Conservation (phyloP, 2,329 filamentous ascomycete species). For the Epichloe hybrida region DNA sequence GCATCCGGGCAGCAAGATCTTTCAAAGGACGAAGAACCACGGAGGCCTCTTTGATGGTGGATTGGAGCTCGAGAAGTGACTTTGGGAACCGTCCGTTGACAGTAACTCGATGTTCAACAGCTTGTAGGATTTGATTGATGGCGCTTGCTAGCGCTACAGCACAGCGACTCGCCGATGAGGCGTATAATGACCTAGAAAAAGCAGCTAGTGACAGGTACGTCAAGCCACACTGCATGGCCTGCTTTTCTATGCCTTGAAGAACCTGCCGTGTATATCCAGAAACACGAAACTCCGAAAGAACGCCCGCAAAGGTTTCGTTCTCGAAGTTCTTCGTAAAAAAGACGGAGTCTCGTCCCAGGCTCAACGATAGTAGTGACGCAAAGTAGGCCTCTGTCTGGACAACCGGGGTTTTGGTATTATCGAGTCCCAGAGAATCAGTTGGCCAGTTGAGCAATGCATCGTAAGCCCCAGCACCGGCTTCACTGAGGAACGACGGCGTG, state of each 20-base stretch:
- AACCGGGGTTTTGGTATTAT: slow-evolving; percentile 25
- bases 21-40: slow-evolving; percentile 39
- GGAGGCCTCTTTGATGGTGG: slow-evolving; percentile 31
- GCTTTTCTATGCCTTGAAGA: slow-evolving; percentile 31
- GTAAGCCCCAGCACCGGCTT: slow-evolving; percentile 52
- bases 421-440: slow-evolving; percentile 25
- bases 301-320: slow-evolving; percentile 37
- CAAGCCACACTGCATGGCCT: slow-evolving; percentile 35
- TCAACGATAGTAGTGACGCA: slow-evolving; percentile 49
- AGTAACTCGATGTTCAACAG: slow-evolving; percentile 36
- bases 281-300: slow-evolving; percentile 33
- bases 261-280: slow-evolving; percentile 42
- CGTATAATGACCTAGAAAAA: slow-evolving; percentile 34
- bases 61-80: slow-evolving; percentile 41
- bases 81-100: slow-evolving; percentile 25
- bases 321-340: slow-evolving; percentile 55
- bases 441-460: slow-evolving; percentile 43
- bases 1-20: slow-evolving; percentile 34
- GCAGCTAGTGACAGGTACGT: slow-evolving; percentile 30
- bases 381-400: slow-evolving; percentile 37
- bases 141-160: slow-evolving; percentile 39
- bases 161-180: slow-evolving; percentile 29
- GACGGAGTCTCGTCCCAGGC: slow-evolving; percentile 57
- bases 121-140: slow-evolving; percentile 32
- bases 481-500: slow-evolving; percentile 48